phyloP scores from a whole-genome alignment of 2,329 filamentous ascomycete species.

The Xylaria hypoxylon region DNA sequence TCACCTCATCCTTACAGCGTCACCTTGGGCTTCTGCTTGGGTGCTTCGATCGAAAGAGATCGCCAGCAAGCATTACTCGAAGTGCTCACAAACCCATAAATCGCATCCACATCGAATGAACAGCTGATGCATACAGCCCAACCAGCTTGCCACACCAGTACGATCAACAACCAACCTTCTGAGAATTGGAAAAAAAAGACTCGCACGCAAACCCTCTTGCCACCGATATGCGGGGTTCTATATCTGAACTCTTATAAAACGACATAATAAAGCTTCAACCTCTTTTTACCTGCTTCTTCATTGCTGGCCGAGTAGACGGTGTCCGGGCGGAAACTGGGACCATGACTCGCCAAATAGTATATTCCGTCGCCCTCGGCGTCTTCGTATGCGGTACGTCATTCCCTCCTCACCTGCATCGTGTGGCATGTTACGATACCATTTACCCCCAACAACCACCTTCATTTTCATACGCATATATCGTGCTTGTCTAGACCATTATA shows the following conservation, averaged over 20 bases:
- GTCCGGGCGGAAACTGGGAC: conserved; percentile 13
- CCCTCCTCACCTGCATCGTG: conserved; percentile 2
- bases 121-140: conserved; percentile 29
- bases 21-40: conserved; percentile 3
- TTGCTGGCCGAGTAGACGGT: conserved; percentile 30
- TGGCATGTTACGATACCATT: neutral
- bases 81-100: conserved; percentile 22
- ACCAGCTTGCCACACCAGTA: conserved; percentile 3
- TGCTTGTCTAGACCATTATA: too few relatives aligned
- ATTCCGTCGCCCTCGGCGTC: conserved; percentile 55
- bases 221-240: conserved; percentile 5
- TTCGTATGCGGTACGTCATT: conserved; percentile 58
- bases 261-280: conserved; percentile 8
- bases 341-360: conserved; percentile 59
- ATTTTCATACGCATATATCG: neutral
- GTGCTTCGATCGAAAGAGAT: conserved; percentile 16
- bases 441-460: neutral
- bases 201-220: conserved; percentile 10
- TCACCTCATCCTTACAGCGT: conserved; percentile 13
- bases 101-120: conserved; percentile 24
- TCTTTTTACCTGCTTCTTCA: conserved; percentile 10
- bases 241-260: conserved; percentile 1
- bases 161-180: conserved; percentile 11
- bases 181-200: conserved; percentile 11
- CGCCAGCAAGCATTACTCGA: conserved; percentile 30